A percentile compares a stretch with the other conserved stretches of the same genome.
These are phyloP conservation scores for Seminavis robusta DNA, from an alignment of 108 stramenopile genomes.

Conservation along the genomic window DNA sequence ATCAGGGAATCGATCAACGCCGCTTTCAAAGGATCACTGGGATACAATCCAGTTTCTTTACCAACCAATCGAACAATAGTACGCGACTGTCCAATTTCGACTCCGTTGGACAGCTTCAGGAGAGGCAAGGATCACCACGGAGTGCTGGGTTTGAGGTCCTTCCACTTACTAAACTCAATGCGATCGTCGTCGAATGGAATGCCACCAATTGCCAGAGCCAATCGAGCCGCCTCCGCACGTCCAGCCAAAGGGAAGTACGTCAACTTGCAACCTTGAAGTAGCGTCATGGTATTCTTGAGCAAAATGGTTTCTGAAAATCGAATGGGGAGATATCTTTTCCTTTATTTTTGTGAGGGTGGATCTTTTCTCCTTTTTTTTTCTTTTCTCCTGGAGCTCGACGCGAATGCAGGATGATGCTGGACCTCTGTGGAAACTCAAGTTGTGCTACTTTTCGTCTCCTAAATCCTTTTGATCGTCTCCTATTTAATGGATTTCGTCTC, in stretches of 20 bases:
- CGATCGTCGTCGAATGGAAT: slow-evolving; percentile 44
- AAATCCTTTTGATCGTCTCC: no score
- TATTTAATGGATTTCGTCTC: no score
- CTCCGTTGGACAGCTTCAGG: slow-evolving; percentile 20
- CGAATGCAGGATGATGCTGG: no score
- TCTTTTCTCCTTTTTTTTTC: no score
- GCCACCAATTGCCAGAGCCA: not conserved
- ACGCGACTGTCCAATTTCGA: not conserved
- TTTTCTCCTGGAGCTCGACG: no score
- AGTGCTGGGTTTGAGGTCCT: slow-evolving; percentile 52
- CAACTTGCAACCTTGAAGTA: slow-evolving; percentile 3
- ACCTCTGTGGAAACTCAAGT: no score
- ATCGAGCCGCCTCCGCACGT: not conserved
- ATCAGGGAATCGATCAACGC: slow-evolving; percentile 12
- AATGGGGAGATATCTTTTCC: no score
- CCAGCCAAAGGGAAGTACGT: not conserved
- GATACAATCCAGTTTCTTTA: slow-evolving; percentile 4
- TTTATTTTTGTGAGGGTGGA: no score
- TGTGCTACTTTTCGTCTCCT: no score
- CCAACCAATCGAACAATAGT: slow-evolving; percentile 9
- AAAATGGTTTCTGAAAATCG: no score
- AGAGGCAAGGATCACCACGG: slow-evolving; percentile 61
- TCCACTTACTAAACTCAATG: slow-evolving; percentile 51
- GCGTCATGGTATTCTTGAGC: no score
- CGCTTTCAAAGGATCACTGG: not conserved